Evolutionary conservation across 2,329 filamentous ascomycete species (phyloP), one percentile per base, ranked within the genome.

Genomic region (Pestalotiopsis sp.): DNA sequence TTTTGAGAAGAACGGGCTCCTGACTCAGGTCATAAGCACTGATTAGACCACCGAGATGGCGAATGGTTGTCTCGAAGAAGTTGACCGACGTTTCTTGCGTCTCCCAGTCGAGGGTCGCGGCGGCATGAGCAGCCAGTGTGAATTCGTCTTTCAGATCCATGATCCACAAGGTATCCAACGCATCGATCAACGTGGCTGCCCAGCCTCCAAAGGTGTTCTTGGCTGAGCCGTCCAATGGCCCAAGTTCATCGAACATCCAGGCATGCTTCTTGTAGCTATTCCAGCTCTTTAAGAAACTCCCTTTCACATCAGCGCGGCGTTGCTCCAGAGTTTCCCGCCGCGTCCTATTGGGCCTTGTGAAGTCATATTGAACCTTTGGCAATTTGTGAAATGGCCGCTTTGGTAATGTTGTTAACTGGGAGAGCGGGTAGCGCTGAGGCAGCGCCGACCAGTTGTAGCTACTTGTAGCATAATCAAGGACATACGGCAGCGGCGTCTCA

Each of bases 141-240:
- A 91, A 90, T 40, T 91, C 89, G 1, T 85, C 80, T 36, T 83
- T 78, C 57, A 90, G 77, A 7, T 79, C 88, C 88, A 91, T 89
- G 61, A 91, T 90, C 82, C 84, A 87, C 2, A 91, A 83, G 0
- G 88, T 89, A 70, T 91, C 89, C 65, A 91, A 81, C 0, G 84
- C 79, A 73, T 91, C 89, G 27, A 91, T 84, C 64, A 91, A 76
- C 0, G 88, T 90, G 2, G 88, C 89, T 0, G 83, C 87, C 83
- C 87, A 89, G 17, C 85, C 84, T 13, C 86, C 85, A 72, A 87
- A 87, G 0, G 79, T 77, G 68, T 86, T 82, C 68, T 82, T 85
- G 23, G 75, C 80, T n/a, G 74, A 73, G 56, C 85, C 85, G 25
- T 80, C 80, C 3, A 88, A 78, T 13, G 86, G 86, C 38, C 77